Evolutionary conservation across 805 yeast genomes (phyloP), one percentile per base, ranked within the genome.

Genomic region (Candida fluviatilis): DNA sequence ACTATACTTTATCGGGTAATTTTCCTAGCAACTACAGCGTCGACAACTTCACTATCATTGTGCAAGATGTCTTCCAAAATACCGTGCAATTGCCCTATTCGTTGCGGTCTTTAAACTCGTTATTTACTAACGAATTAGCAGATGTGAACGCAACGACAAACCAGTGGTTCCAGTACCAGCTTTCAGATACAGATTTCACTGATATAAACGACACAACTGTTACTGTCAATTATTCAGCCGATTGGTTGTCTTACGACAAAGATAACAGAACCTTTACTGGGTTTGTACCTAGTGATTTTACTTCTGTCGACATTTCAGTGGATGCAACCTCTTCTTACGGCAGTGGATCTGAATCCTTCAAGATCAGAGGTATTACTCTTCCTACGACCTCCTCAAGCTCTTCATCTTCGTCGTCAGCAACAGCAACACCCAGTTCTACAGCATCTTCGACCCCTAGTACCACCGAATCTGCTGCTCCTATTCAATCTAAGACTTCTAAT

Each of bases 251-350:
- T 1, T 89, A 75, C 55, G 75, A 80, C 56, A 49, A 62, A 32
- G 46, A 71, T 8, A 86, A 84, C 52, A 64, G 74, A 55, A 82
- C 95, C 0, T 70, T 91, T 39, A 57, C 60, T 28, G 99, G 99
- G 19, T 54, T 61, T 13, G 84, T 82, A n/a, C 74, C 74, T 0
- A 35, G 15, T 2, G 49, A 59, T 36, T 55, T 69, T 31, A 41
- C 43, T 7, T 41, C 42, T 21, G 42, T 56, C 8, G n/a, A 37
- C 3, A 58, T 68, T 11, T 36, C 44, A 2, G 57, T 68, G 13
- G 43, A 51, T 4, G 73, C 70, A 3, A 28, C 47, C 17, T 58
- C 66, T 8, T 40, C 45, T 11, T 57, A 42, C 29, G 69, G 52
- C 39, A 33, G 39, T 4, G 69, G 66, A 36, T 39, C 57, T 4